A percentile compares a stretch with the other conserved stretches of the same genome.
Evolutionary conservation across 192 early-diverging fungal species (phyloP).

Genomic region (Phycomyces nitens): DNA sequence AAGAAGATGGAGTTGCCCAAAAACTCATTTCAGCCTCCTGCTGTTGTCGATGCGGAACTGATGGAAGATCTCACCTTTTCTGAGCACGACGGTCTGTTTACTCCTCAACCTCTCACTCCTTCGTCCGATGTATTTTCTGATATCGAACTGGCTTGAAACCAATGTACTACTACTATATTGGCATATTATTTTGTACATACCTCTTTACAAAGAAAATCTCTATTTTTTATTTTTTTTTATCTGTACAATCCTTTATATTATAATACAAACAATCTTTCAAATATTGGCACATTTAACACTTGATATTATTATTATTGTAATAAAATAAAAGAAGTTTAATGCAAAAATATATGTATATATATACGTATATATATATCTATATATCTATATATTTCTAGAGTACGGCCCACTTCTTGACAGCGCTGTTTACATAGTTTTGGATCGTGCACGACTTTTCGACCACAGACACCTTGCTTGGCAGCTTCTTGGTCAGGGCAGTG

Average conservation of each 20-base stretch:
- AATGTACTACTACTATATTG: slow-evolving; percentile 4
- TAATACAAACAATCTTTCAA: neutral
- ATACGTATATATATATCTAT: neutral
- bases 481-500: neutral
- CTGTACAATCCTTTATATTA: neutral
- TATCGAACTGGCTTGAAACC: neutral
- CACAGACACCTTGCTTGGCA: slow-evolving; percentile 17
- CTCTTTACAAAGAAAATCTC: too few relatives aligned
- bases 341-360: neutral
- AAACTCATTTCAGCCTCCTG: neutral
- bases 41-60: neutral
- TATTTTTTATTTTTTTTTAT: neutral
- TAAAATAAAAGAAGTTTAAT: neutral
- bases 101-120: neutral
- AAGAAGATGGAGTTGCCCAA: neutral
- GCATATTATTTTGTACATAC: neutral
- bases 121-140: slow-evolving; percentile 3
- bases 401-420: slow-evolving; percentile 22
- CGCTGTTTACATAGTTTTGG: slow-evolving; percentile 14
- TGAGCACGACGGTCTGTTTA: neutral
- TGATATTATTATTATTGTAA: neutral
- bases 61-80: neutral
- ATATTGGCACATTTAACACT: too few relatives aligned
- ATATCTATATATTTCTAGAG: slow-evolving; percentile 2
- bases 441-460: slow-evolving; percentile 17